Evolutionary conservation across 2,329 filamentous ascomycete genomes (phyloP).

Genomic region (Lasiodiplodia theobromae): DNA sequence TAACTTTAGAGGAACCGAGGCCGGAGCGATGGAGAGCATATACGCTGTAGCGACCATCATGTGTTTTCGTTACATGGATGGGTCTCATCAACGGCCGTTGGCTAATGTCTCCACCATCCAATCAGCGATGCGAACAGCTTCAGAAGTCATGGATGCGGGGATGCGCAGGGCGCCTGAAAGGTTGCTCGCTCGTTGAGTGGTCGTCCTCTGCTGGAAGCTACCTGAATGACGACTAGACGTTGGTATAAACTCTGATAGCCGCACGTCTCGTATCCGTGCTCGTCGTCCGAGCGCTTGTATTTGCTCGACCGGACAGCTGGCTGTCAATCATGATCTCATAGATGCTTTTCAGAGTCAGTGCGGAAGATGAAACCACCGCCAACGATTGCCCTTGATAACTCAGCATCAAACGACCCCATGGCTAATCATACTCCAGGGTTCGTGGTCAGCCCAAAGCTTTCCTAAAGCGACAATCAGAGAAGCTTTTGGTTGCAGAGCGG

Average conservation of each 20-base stretch:
- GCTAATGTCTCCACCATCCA: neutral
- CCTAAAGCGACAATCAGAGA: slow-evolving; percentile 1
- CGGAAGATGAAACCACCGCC: too few species aligned
- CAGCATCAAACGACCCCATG: neutral
- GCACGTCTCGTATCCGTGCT: slow-evolving; percentile 25
- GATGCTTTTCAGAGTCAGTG: neutral
- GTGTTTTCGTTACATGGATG: neutral
- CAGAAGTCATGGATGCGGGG: slow-evolving; percentile 13
- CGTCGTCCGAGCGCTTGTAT: slow-evolving; percentile 18
- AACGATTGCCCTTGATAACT: neutral
- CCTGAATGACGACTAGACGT: slow-evolving; percentile 12
- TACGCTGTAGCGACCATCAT: neutral
- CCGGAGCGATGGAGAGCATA: neutral
- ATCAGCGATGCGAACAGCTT: neutral
- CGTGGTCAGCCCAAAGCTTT: neutral
- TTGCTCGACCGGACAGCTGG: neutral
- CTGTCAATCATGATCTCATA: neutral
- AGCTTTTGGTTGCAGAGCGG: neutral
- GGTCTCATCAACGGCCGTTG: neutral
- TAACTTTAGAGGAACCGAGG: neutral
- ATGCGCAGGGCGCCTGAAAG: slow-evolving; percentile 14
- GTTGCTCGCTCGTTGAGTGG: neutral
- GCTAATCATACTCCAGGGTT: neutral
- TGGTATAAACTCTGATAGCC: slow-evolving; percentile 29
- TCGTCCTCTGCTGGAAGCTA: neutral